Conservation (phyloP, 2,329 filamentous ascomycete genomes). For the Sporothrix variecibatus region DNA sequence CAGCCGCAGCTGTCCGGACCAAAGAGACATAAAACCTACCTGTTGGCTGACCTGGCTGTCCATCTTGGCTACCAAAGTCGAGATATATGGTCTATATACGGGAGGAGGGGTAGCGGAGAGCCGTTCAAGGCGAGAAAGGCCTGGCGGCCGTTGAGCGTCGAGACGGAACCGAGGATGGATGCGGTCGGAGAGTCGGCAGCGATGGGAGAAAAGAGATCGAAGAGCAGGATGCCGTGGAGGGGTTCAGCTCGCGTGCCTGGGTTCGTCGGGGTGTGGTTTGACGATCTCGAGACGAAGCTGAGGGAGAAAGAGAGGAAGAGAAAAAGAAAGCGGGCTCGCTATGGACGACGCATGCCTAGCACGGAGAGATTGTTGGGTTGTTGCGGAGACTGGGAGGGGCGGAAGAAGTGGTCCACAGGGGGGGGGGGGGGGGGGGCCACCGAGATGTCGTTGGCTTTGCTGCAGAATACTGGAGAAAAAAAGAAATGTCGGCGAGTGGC, state of each 20-base stretch:
- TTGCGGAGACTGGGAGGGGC: conserved; percentile 7
- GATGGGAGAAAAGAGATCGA: background rate
- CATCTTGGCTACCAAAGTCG: background rate
- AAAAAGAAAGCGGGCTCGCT: conserved; percentile 17
- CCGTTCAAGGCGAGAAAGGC: conserved; percentile 16
- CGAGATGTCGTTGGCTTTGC: conserved; percentile 3
- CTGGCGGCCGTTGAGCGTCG: conserved; percentile 13
- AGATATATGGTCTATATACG: background rate
- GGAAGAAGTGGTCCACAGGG: background rate
- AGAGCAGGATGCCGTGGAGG: background rate
- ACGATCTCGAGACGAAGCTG: conserved; percentile 6
- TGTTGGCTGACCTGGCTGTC: conserved; percentile 26
- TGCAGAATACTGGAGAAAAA: background rate
- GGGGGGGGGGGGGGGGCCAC: background rate
- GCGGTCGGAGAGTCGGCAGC: background rate
- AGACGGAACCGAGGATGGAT: conserved; percentile 13
- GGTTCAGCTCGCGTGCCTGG: background rate
- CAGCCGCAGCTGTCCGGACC: background rate
- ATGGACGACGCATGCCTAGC: conserved; percentile 31
- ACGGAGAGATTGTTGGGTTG: conserved; percentile 1
- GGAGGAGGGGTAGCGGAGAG: background rate
- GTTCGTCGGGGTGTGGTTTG: background rate
- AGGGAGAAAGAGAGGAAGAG: background rate
- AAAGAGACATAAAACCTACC: conserved; percentile 5
- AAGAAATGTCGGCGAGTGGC: background rate